A percentile compares a stretch with the other conserved stretches of the same genome.
phyloP scores from a whole-genome alignment of 441 rosid species.

The Iberis amara region DNA sequence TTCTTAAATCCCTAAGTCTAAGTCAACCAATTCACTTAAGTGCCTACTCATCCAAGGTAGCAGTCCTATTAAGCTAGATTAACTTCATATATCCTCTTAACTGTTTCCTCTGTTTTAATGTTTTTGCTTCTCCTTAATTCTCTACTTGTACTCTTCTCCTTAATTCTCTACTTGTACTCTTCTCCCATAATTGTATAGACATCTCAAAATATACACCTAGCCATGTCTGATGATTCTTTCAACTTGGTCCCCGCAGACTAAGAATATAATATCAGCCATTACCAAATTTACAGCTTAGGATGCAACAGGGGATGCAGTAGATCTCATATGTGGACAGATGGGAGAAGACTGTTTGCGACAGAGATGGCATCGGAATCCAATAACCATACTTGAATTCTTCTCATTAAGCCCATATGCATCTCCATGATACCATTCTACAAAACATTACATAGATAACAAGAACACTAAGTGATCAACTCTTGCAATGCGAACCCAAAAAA shows the following conservation, averaged over 20 bases:
- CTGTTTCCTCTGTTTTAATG: constrained; percentile 1
- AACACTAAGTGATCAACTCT: constrained; percentile 18
- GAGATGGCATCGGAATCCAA: constrained; percentile 81
- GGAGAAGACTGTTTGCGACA: constrained; percentile 62
- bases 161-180: constrained; percentile 9
- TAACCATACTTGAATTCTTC: constrained; percentile 48
- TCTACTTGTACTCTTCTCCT: constrained; percentile 11
- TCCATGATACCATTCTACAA: constrained; percentile 95
- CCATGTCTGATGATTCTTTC: constrained; percentile 8
- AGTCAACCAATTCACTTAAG: constrained; percentile 26
- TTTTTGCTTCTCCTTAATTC: constrained; percentile 5
- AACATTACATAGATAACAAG: not conserved
- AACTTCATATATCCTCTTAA: constrained; percentile 19
- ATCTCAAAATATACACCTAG: constrained; percentile 10
- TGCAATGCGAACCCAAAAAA: constrained; percentile 8
- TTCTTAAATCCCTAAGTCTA: constrained; percentile 24
- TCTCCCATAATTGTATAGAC: too few species aligned
- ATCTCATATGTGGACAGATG: constrained; percentile 40
- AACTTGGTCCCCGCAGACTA: constrained; percentile 12
- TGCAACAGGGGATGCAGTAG: constrained; percentile 30
- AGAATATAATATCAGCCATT: constrained; percentile 8
- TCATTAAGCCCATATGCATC: constrained; percentile 72
- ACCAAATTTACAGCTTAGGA: too few species aligned
- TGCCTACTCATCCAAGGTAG: constrained; percentile 29
- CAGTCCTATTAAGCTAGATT: constrained; percentile 24